Percentiles rank a stretch among this genome's conserved stretches.
Evolutionary conservation across 495 filamentous ascomycete species (phyloP).

Genomic region (Hypomontagnella submonticulosa): DNA sequence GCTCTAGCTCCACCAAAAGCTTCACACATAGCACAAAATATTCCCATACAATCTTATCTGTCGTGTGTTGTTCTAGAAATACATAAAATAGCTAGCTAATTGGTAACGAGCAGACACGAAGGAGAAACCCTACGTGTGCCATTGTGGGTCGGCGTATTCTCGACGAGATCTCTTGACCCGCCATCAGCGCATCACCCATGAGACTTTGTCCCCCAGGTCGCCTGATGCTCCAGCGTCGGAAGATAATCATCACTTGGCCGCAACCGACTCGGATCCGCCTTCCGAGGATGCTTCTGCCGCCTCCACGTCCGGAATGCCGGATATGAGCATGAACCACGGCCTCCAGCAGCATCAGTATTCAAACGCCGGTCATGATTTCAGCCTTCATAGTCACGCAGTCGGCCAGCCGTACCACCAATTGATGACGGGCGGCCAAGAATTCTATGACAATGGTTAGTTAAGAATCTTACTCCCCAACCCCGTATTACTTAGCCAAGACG

Average conservation of each 20-base stretch:
- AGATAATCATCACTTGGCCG: slow-evolving; percentile 44
- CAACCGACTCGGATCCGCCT: slow-evolving; percentile 44
- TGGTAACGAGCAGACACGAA: slow-evolving; percentile 57
- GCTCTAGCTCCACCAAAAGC: slow-evolving; percentile 5
- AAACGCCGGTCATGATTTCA: slow-evolving; percentile 38
- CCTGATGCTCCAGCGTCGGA: slow-evolving; percentile 46
- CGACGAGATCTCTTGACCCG: slow-evolving; percentile 65
- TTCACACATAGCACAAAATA: not conserved
- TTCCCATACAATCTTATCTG: too few species aligned
- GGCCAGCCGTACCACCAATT: slow-evolving; percentile 42
- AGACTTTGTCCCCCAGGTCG: slow-evolving; percentile 47
- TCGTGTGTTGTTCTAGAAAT: too few species aligned
- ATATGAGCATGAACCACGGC: slow-evolving; percentile 39
- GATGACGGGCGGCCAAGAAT: slow-evolving; percentile 38
- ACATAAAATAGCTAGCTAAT: slow-evolving; percentile 24
- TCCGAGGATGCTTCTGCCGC: slow-evolving; percentile 35
- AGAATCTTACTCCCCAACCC: not conserved
- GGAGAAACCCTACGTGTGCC: slow-evolving; percentile 66
- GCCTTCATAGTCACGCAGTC: slow-evolving; percentile 37
- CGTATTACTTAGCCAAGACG: slow-evolving; percentile 8
- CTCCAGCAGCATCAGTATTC: slow-evolving; percentile 43
- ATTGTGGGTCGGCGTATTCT: slow-evolving; percentile 65
- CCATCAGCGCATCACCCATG: slow-evolving; percentile 59
- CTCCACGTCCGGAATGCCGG: slow-evolving; percentile 35
- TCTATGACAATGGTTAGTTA: slow-evolving; percentile 46